Base-by-base conservation (phyloP, 169 alveolate genomes). In the Plasmodium ovale region DNA sequence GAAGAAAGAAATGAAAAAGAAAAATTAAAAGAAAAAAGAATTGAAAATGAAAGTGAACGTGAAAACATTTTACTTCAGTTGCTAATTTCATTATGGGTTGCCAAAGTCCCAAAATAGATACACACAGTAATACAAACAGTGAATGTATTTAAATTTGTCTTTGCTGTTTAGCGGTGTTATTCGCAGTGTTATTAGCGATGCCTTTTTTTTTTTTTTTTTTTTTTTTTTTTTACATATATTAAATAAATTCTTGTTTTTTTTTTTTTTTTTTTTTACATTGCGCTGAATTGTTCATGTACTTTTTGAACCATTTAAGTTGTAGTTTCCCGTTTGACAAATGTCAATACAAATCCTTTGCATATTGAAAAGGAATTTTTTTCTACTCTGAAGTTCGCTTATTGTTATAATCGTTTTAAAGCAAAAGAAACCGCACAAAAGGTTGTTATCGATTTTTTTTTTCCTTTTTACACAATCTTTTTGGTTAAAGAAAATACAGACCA, bases 101-200 rank as follows among this genome's bases (percentile, higher is more conserved):
- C 10, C 62, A 69, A 69, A 47, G 5, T 69, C 54, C 29, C 12
- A 21, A 68, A 44, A 2, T 29, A 31, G 12, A 6, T 47, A 49
- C 82, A 35, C 60, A 69, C 64, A 19, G 21, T 47, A 19, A 53
- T 21, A 1, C 53, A 53, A 64, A 25, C 39, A 47, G 33, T 64
- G 58, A 14, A 64, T 53, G 9, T 64, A 39, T n/a, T n/a, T n/a
- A n/a, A n/a, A 64, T 25, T 35, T 69, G 82, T 49, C 67, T 69
- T 69, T 69, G 37, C 37, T 44, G 23, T 35, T n/a, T 54, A 47
- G 82, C 47, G 33, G 25, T 69, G 33, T 35, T 47, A 69, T 25
- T 47, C 12, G 56, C 56, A 47, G 16, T 47, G 12, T 47, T 47
- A 47, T 47, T 5, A 47, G 56, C 2, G 16, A 47, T 14, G 16